A percentile compares a stretch with the other conserved stretches of the same genome.
phyloP scores from a whole-genome alignment of 1,284 basidiomycete species.

The Trichosporon sp. region DNA sequence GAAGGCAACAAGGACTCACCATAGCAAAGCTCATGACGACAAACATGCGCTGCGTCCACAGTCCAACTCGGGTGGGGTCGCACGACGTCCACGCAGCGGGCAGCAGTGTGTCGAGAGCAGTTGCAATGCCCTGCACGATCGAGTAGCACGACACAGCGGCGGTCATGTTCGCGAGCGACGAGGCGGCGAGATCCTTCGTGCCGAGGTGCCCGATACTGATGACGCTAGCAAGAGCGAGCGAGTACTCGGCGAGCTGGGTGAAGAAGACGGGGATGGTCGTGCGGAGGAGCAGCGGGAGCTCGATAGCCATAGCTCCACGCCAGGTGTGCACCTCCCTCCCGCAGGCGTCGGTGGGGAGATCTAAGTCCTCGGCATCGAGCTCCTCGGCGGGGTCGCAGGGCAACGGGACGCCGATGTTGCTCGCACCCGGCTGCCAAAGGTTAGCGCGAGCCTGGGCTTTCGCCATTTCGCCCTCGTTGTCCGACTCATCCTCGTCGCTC shows the following conservation, averaged over 20 bases:
- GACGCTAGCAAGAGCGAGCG: constrained; percentile 50
- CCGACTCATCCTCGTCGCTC: constrained; percentile 11
- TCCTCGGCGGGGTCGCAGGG: constrained; percentile 42
- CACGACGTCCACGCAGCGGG: constrained; percentile 85
- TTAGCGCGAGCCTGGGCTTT: neutral
- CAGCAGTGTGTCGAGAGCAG: constrained; percentile 80
- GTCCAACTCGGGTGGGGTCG: constrained; percentile 73
- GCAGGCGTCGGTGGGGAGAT: constrained; percentile 32
- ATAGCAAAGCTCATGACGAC: constrained; percentile 59
- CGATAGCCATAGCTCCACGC: constrained; percentile 20
- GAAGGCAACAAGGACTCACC: constrained; percentile 19
- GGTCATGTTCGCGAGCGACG: constrained; percentile 50
- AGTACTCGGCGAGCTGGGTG: constrained; percentile 48
- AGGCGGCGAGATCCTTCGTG: constrained; percentile 65
- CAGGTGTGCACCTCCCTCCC: constrained; percentile 13
- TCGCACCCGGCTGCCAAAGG: constrained; percentile 6
- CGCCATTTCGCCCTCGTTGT: neutral
- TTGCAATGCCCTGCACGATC: constrained; percentile 77
- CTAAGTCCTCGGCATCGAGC: constrained; percentile 42
- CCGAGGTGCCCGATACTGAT: constrained; percentile 78
- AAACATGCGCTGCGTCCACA: constrained; percentile 82
- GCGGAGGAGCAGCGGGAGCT: constrained; percentile 38
- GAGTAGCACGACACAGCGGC: constrained; percentile 55
- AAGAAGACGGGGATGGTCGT: constrained; percentile 43
- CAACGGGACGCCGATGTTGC: constrained; percentile 1